Conservation (phyloP, 371 early-diverging fungal species). For the Actinomortierella ambigua region DNA sequence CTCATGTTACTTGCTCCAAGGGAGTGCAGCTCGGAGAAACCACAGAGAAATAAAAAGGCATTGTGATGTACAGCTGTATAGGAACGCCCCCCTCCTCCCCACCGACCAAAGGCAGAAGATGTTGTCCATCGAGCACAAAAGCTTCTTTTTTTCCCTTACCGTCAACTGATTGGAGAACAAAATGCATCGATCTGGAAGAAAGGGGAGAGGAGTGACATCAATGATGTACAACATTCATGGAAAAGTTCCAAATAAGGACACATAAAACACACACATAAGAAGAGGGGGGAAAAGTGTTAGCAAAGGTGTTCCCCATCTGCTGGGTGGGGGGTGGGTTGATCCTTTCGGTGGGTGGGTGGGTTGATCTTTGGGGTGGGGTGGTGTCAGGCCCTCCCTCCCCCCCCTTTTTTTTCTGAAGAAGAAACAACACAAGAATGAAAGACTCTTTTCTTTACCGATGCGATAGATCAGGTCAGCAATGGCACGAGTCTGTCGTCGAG, state of each 20-base stretch:
- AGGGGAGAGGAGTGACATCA: not conserved
- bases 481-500: slow-evolving; percentile 18
- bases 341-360: too few relatives aligned
- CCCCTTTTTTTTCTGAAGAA: not conserved
- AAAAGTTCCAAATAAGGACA: not conserved
- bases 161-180: slow-evolving; percentile 57
- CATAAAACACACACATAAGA: too few relatives aligned
- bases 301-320: too few relatives aligned
- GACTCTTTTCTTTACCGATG: slow-evolving; percentile 17
- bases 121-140: not conserved
- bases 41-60: not conserved
- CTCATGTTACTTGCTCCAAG: too few relatives aligned
- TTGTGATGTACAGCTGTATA: too few relatives aligned
- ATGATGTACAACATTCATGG: slow-evolving; percentile 4
- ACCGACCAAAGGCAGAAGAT: too few relatives aligned
- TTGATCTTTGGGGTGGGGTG: too few relatives aligned
- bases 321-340: too few relatives aligned
- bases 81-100: too few relatives aligned
- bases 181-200: slow-evolving; percentile 53
- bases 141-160: slow-evolving; percentile 30
- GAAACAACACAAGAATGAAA: not conserved
- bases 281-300: too few relatives aligned
- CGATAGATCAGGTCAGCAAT: slow-evolving; percentile 41
- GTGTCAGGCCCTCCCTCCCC: slow-evolving; percentile 6
- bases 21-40: too few relatives aligned